Evolutionary conservation across 2,329 filamentous ascomycete genomes (phyloP).

Genomic region (Mycosphaerella sp.): DNA sequence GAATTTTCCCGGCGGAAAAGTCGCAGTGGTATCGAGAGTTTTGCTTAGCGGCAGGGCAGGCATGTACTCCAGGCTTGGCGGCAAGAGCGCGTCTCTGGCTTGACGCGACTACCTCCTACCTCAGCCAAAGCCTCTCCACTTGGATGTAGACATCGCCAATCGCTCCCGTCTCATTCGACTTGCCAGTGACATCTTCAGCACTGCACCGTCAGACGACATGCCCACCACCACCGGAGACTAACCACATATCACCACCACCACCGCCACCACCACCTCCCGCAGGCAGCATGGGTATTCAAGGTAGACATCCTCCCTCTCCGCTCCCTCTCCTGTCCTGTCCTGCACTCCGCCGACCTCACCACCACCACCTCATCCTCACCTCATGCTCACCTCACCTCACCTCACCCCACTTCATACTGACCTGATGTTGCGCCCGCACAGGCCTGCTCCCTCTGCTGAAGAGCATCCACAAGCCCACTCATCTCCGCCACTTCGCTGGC

Average conservation of each 20-base stretch:
- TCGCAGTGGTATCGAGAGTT: too few species aligned
- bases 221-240: not conserved
- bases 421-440: slow-evolving; percentile 31
- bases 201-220: not conserved
- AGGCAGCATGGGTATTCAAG: slow-evolving; percentile 35
- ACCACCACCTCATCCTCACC: not conserved
- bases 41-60: too few species aligned
- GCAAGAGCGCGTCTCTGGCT: too few species aligned
- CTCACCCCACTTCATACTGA: not conserved
- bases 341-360: not conserved
- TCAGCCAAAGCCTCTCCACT: too few species aligned
- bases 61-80: too few species aligned
- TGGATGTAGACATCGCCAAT: too few species aligned
- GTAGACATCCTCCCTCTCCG: slow-evolving; percentile 13
- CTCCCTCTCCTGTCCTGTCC: too few species aligned
- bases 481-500: slow-evolving; percentile 78
- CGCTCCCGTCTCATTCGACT: too few species aligned
- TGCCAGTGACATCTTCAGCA: not conserved
- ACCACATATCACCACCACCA: not conserved
- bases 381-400: not conserved
- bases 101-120: too few species aligned
- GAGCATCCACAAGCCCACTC: slow-evolving; percentile 85
- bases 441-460: slow-evolving; percentile 88
- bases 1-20: not conserved
- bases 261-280: not conserved